phyloP scores from a whole-genome alignment of 257 asterid genomes.

The Nemophila menziesii region DNA sequence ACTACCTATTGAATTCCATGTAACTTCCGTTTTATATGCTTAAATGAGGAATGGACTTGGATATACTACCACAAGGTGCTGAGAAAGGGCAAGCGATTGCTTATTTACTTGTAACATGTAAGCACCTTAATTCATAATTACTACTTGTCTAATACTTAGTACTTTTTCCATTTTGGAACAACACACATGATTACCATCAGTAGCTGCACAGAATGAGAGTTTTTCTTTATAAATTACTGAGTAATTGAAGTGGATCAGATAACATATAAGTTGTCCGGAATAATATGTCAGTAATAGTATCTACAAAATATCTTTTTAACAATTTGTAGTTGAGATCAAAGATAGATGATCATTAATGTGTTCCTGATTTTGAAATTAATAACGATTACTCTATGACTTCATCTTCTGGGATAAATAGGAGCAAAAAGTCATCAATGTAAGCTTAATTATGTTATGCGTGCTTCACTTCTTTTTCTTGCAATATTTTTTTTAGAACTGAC shows the following conservation, averaged over 20 bases:
- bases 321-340: neutral
- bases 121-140: too few relatives aligned
- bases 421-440: conserved; percentile 37
- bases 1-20: too few relatives aligned
- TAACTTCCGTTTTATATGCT: too few relatives aligned
- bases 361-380: conserved; percentile 54
- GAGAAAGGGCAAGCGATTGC: conserved; percentile 99
- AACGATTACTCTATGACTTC: conserved; percentile 27
- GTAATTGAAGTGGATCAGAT: too few relatives aligned
- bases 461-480: neutral
- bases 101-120: conserved; percentile 59
- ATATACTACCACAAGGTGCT: conserved; percentile 93
- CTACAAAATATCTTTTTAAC: too few relatives aligned
- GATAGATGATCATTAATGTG: conserved; percentile 2
- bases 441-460: conserved; percentile 1
- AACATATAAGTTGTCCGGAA: too few relatives aligned
- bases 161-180: too few relatives aligned
- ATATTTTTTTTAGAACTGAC: neutral
- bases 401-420: conserved; percentile 9
- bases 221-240: too few relatives aligned
- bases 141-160: too few relatives aligned
- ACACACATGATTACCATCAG: too few relatives aligned
- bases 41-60: conserved; percentile 97
- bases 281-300: too few relatives aligned
- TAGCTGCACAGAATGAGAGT: too few relatives aligned